Base-by-base conservation (phyloP, 371 early-diverging fungal species). In the Batkoa obscura region DNA sequence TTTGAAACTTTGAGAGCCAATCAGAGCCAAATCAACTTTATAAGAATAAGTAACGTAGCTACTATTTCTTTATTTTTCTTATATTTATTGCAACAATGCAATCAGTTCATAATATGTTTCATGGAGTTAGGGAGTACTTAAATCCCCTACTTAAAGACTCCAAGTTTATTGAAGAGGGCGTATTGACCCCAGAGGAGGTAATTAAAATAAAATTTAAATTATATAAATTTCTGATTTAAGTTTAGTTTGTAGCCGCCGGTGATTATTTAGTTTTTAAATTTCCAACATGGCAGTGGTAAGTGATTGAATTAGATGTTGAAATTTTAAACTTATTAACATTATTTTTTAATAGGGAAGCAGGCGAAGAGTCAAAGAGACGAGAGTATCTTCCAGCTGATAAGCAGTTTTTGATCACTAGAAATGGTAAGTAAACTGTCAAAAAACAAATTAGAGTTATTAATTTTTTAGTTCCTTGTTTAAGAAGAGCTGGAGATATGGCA, bases 231-330 rank as follows among this genome's bases (percentile, higher is more conserved):
- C 23, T 50, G 12, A 45, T 45, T 33, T 54, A n/a, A 17, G 15
- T 17, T 12, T 71, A 87, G 85, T 97, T 94, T 73, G 83, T 92
- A 54, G 84, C 85, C 32, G 94, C 95, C 4, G 98, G 98, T 31
- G 98, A 97, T 65, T 94, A 88, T 62, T 75, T 97, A 38, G 93
- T 91, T 10, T 91, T 80, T 75, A 95, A 94, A 70, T 95, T 94
- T 66, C 96, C 94, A 9, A 94, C 96, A n/a, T 97, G 98, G 98
- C 72, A 76, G 49, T 97, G 96, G 88, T 83, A 74, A 62, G 68
- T 58, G 23, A 23, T 23, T 0, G 23, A 23, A 23, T 23, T 23
- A 23, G 23, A 23, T 23, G 23, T 23, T 23, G 23, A 12, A 43
- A 43, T 32, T 43, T 35, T 32, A 35, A 48, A 37, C 6, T 45